Base-by-base conservation (phyloP, 2,329 filamentous ascomycete genomes). In the Bipolaris victoriae region DNA sequence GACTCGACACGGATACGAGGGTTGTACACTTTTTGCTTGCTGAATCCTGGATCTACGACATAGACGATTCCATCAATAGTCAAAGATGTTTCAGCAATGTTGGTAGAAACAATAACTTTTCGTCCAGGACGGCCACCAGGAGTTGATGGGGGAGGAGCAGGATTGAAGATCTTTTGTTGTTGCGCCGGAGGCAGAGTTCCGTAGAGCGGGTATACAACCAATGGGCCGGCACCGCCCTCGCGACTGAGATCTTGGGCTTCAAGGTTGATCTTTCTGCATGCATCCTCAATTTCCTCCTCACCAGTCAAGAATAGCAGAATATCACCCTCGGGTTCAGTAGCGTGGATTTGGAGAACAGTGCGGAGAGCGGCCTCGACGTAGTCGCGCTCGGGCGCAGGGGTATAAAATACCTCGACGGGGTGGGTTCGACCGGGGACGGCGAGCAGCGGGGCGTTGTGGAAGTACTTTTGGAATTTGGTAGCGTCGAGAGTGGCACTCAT, bases 11-110 rank as follows among this genome's bases (percentile, higher is more conserved):
- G 88, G 68, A 97, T 96, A 60, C 95, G 88, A 20, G 95, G 94
- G 77, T 99, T 98, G 83, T 98, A 99, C 62, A 98, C 95, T 79
- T 98, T 99, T 73, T 99, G 95, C 81, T 99, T 99, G 81, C 92
- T 97, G 82, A 99, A 99, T 35, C 95, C 95, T 2, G 95, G 94
- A 72, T 99, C 95, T n/a, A 99, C 94, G 33, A 99, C 95, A 72
- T 97, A 99, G 35, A 99, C 95, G 63, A 99, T 99, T 75, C 95
- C 95, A 73, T 99, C 95, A 60, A 99, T 99, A 45, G 95, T 99
- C 78, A 99, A 86, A 71, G 90, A 94, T 0, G 95, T 99, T 81
- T 99, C 95, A 43, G 95, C 95, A 77, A 99, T 99, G 78, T 99
- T 99, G 65, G 95, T 99, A 9, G 93, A 91, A 29, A 99, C 85